Evolutionary conservation across 768 basidiomycete genomes (phyloP).

Genomic region (Chalciporus piperatus): DNA sequence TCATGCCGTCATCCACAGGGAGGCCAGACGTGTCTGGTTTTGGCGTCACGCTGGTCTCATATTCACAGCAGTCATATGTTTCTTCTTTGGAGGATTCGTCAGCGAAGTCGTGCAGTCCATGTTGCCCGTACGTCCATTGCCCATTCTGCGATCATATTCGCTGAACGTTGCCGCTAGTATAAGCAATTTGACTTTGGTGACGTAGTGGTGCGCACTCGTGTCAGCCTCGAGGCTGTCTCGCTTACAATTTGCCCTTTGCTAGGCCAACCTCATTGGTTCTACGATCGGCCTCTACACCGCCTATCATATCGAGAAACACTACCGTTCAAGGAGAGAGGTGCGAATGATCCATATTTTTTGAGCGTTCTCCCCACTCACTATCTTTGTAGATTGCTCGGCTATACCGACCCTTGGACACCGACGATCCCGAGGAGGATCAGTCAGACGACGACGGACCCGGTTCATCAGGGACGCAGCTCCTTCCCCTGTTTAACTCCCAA

Average conservation of each 20-base stretch:
- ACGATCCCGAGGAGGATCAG: slow-evolving; percentile 49
- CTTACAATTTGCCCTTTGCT: slow-evolving; percentile 8
- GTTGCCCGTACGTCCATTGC: slow-evolving; percentile 54
- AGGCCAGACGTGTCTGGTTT: slow-evolving; percentile 79
- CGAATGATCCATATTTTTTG: slow-evolving; percentile 3
- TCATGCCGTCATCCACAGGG: slow-evolving; percentile 41
- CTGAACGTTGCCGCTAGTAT: slow-evolving; percentile 39
- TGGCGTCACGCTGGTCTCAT: slow-evolving; percentile 75
- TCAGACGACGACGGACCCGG: slow-evolving; percentile 40
- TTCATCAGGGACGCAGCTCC: slow-evolving; percentile 49
- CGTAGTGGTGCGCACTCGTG: slow-evolving; percentile 50
- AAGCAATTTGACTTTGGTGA: slow-evolving; percentile 74
- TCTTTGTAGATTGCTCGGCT: slow-evolving; percentile 63
- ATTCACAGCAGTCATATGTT: slow-evolving; percentile 66
- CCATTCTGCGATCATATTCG: neutral
- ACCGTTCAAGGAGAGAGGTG: slow-evolving; percentile 79
- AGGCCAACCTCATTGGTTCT: slow-evolving; percentile 82
- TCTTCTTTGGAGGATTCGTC: slow-evolving; percentile 76
- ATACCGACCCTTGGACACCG: slow-evolving; percentile 67
- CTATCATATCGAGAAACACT: slow-evolving; percentile 70
- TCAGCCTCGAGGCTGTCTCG: slow-evolving; percentile 9
- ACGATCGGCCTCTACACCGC: slow-evolving; percentile 62
- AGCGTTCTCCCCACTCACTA: neutral
- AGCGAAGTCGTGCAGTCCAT: slow-evolving; percentile 81
- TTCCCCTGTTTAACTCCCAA: slow-evolving; percentile 45